Conservation (phyloP, 345 rosid species). For the Populus simonii region DNA sequence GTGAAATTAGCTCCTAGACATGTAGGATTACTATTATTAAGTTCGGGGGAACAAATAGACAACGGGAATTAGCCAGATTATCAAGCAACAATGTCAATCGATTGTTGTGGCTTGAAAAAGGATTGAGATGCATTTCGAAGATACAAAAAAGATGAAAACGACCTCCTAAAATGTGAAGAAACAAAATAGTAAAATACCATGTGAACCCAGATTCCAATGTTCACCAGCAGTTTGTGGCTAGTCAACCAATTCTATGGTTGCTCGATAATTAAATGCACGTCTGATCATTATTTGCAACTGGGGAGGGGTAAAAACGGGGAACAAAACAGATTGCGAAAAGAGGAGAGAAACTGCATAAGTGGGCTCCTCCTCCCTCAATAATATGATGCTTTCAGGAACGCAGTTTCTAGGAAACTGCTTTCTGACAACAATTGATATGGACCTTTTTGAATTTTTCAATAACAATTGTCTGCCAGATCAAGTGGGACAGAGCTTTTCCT, state of each 20-base stretch:
- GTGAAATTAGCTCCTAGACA: not conserved
- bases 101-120: not conserved
- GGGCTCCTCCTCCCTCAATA: not conserved
- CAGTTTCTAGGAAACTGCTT: conserved; percentile 27
- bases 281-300: not conserved
- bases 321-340: not conserved
- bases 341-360: not conserved
- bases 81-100: not conserved
- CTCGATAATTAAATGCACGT: not conserved
- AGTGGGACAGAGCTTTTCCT: not conserved
- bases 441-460: conserved; percentile 2
- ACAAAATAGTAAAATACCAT: too few relatives aligned
- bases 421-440: conserved; percentile 8
- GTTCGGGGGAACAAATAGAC: not conserved
- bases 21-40: not conserved
- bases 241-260: not conserved
- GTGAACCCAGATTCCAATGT: too few relatives aligned
- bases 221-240: not conserved
- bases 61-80: not conserved
- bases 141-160: too few relatives aligned
- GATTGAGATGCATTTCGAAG: not conserved
- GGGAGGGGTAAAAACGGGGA: not conserved
- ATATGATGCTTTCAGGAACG: not conserved
- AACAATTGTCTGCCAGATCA: not conserved
- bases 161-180: too few relatives aligned